Evolutionary conservation across 2,329 filamentous ascomycete genomes (phyloP).

Genomic region (Aspergillus sp.): DNA sequence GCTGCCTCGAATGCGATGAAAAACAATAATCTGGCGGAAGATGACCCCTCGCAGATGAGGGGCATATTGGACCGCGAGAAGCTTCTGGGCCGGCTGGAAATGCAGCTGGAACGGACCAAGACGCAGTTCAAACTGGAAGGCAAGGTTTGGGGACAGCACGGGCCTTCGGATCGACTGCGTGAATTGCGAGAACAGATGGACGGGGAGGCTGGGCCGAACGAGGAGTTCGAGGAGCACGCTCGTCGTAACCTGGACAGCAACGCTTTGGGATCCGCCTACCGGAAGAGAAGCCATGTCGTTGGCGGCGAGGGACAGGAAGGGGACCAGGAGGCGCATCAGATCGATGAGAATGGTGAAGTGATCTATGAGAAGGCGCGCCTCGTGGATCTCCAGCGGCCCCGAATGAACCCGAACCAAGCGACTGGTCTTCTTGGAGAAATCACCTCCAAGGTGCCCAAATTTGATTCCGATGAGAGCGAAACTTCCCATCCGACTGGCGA

Average conservation of each 20-base stretch:
- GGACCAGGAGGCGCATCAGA: conserved; percentile 44
- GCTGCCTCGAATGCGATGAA: conserved; percentile 77
- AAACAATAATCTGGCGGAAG: conserved; percentile 57
- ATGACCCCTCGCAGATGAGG: conserved; percentile 75
- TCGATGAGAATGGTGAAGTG: conserved; percentile 57
- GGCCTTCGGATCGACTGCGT: conserved; percentile 86
- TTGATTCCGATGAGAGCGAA: conserved; percentile 51
- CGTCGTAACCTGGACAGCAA: conserved; percentile 68
- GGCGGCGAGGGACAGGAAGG: conserved; percentile 35
- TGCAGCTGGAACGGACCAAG: conserved; percentile 94
- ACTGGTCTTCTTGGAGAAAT: conserved; percentile 70
- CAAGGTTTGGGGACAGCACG: conserved; percentile 81
- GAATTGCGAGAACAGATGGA: conserved; percentile 97
- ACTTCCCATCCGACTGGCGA: conserved; percentile 47
- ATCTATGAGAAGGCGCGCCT: conserved; percentile 77
- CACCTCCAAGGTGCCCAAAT: conserved; percentile 71
- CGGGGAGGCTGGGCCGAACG: conserved; percentile 53
- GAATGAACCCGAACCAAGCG: conserved; percentile 61
- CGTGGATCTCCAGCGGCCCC: conserved; percentile 71
- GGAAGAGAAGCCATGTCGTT: conserved; percentile 50
- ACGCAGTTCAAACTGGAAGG: conserved; percentile 97
- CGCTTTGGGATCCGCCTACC: conserved; percentile 70
- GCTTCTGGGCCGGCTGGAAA: conserved; percentile 90
- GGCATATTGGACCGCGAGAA: conserved; percentile 90
- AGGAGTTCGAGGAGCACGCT: conserved; percentile 54